Evolutionary conservation across 2,329 filamentous ascomycete species (phyloP), one percentile per base, ranked within the genome.

Genomic region (Penicillium sp.): DNA sequence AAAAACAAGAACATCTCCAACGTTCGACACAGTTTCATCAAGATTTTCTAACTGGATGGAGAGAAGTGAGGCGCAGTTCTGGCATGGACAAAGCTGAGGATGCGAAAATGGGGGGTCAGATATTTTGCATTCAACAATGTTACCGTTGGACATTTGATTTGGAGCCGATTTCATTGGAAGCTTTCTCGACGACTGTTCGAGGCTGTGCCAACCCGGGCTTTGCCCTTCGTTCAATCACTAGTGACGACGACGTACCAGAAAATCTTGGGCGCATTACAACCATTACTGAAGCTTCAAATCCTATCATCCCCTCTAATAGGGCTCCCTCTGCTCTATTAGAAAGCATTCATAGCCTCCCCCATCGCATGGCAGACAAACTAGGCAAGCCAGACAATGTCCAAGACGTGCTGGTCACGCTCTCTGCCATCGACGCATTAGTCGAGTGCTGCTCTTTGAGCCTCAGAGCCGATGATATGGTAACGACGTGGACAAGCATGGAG

Each of bases 281-380:
- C 12, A 11, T 33, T 23, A 23, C 23, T 14, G 9, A 16, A 46
- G 23, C 5, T 45, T 8, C 50, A 0, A 45, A 52, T 14, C 2
- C 21, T 14, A 30, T 24, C 21, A 30, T 52, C 30, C 50, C 24
- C 38, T 45, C 50, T n/a, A 38, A 52, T 20, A 45, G 45, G n/a
- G 11, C 50, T 14, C 45, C 4, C 7, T 4, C 16, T 20, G 7
- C 20, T 4, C 20, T 51, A 9, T 5, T 51, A 20, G 28, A 40
- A 9, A 38, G 47, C 23, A 33, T 56, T 35, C 35, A 5, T 14
- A 38, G 20, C 16, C 47, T 56, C 3, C 54, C 54, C 28, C 47
- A 49, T n/a, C 54, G 30, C 16, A 51, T 56, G 54, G 47, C 54
- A n/a, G 30, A 23, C 21, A 45, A 38, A 56, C 21, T 56, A n/a